Conservation (phyloP, 345 rosid genomes). For the Gossypium rotundifolium region DNA sequence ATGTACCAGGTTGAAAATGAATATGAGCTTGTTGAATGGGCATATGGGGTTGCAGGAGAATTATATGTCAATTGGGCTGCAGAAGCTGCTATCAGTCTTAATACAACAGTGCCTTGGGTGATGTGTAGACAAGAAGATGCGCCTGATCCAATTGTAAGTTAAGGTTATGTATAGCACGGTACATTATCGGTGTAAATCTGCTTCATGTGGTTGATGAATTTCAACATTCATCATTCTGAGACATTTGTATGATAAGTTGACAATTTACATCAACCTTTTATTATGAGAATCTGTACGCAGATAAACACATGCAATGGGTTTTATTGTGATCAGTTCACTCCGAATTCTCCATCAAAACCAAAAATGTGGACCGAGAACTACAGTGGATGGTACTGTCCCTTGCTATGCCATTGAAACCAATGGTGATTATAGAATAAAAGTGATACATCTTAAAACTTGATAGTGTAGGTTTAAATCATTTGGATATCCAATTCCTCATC, state of each 20-base stretch:
- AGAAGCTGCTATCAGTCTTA: constrained; percentile 51
- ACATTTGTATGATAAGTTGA: background rate
- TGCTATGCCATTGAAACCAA: background rate
- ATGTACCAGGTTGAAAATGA: constrained; percentile 58
- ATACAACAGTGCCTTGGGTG: constrained; percentile 64
- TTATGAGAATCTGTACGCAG: constrained; percentile 27
- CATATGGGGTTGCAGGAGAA: constrained; percentile 47
- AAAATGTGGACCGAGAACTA: constrained; percentile 71
- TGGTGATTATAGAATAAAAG: background rate
- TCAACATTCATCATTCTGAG: background rate
- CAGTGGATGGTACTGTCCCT: constrained; percentile 43
- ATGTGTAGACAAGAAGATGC: constrained; percentile 59
- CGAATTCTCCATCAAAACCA: constrained; percentile 55
- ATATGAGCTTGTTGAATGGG: constrained; percentile 48
- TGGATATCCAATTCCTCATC: constrained; percentile 57
- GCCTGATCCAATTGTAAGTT: constrained; percentile 52
- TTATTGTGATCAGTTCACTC: constrained; percentile 49
- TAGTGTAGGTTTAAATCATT: constrained; percentile 48
- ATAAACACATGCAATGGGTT: constrained; percentile 70
- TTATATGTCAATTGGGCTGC: constrained; percentile 43
- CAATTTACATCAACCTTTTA: background rate
- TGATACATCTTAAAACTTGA: background rate
- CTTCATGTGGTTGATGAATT: background rate
- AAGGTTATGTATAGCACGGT: background rate
- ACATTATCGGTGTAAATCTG: background rate